Evolutionary conservation across 2,329 filamentous ascomycete genomes (phyloP), one percentile per base, ranked within the genome.

Genomic region (Colletotrichum sp.): DNA sequence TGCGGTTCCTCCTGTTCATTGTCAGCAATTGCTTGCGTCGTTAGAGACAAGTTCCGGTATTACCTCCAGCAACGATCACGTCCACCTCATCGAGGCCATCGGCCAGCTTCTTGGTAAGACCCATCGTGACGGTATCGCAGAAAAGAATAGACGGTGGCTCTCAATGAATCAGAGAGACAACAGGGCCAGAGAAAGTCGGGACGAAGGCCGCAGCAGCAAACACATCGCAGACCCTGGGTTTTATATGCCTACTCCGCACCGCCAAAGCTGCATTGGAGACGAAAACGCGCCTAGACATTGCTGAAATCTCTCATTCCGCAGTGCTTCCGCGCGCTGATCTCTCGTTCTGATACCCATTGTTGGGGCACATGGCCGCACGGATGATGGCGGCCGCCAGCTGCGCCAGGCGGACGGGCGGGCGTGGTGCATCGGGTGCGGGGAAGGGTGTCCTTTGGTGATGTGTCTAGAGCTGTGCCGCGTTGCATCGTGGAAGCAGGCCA

Each of bases 11-110:
- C 87, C 88, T 85, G 70, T n/a, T 55, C 9, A 72, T 30, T 7
- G 58, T 76, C 26, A 69, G 38, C 43, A 43, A 3, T n/a, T n/a
- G 16, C 16, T 21, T 15, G 18, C 3, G 5, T 6, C n/a, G 0
- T 30, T 2, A 15, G 7, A 9, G 15, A 21, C 6, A 32, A 4
- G 10, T 24, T 9, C 9, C 26, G 43, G 21, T 66, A n/a, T 24
- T 80, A 86, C 86, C 86, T 79, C 88, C 88, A 5, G 87, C 87
- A 71, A 90, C 85, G 74, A 90, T 88, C 63, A 90, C 84, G 74
- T 90, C 89, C 21, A 90, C 87, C 77, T 88, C 87, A 43, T 84
- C 73, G 21, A 86, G 77, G 15, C 80, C 81, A 32, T 85, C 83
- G n/a, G 72, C 71, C n/a, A 80, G 67, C 32, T 75, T 80, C 15